These are phyloP conservation scores for Pyrus betulifolia DNA, from an alignment of 306 rosid genomes.

Conservation along the genomic window DNA sequence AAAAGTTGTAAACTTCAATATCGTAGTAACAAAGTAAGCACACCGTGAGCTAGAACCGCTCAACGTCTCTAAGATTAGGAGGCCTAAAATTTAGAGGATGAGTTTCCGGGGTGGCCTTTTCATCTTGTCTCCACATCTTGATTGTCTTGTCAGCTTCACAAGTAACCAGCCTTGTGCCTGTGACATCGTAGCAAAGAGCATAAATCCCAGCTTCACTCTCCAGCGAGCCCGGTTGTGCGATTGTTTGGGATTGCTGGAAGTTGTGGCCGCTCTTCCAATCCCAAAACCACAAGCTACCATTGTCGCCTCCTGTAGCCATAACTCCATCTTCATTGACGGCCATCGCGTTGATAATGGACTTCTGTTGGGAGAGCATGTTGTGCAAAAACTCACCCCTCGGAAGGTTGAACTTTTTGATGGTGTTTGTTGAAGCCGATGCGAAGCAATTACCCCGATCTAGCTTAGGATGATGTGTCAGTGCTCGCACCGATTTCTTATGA, in stretches of 20 bases:
- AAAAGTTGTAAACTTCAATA: no score
- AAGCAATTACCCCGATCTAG: conserved; percentile 66
- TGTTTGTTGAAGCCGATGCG: conserved; percentile 97
- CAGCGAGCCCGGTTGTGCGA: conserved; percentile 90
- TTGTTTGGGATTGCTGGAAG: conserved; percentile 87
- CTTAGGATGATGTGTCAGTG: conserved; percentile 81
- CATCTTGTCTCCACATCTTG: conserved; percentile 96
- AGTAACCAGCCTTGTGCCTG: conserved; percentile 76
- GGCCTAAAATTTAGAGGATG: conserved; percentile 87
- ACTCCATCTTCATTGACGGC: conserved; percentile 95
- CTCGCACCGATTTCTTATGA: conserved; percentile 94
- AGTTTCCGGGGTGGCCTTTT: conserved; percentile 76
- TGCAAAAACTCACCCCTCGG: conserved; percentile 86
- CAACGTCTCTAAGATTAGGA: conserved; percentile 55
- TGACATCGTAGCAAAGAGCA: conserved; percentile 58
- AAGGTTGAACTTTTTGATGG: conserved; percentile 83
- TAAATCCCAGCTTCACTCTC: conserved; percentile 95
- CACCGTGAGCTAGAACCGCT: conserved; percentile 46
- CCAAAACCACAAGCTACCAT: conserved; percentile 97
- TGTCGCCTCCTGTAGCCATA: conserved; percentile 95
- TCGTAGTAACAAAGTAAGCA: not conserved
- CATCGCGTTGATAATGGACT: conserved; percentile 89
- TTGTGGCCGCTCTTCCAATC: conserved; percentile 99
- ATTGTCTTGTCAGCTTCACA: conserved; percentile 97
- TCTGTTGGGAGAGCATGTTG: conserved; percentile 99